A percentile compares a stretch with the other conserved stretches of the same genome.
phyloP scores from a whole-genome alignment of 2,329 filamentous ascomycete genomes.

The Hypoxylon sp. region DNA sequence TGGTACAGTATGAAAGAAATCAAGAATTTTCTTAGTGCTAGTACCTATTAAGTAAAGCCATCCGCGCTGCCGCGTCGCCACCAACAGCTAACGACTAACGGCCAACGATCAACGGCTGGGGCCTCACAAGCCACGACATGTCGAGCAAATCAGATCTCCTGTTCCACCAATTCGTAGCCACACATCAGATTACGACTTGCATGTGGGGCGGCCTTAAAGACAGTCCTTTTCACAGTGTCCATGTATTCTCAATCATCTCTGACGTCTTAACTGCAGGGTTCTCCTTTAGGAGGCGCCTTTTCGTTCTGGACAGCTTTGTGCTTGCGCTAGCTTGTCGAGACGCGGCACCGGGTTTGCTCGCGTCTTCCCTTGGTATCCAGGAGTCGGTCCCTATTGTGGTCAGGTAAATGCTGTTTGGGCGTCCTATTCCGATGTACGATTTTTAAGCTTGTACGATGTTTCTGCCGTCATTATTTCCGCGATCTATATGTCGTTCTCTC shows the following conservation, averaged over 20 bases:
- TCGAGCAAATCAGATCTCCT: background rate
- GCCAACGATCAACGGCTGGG: background rate
- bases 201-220: background rate
- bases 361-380: slow-evolving; percentile 16
- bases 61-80: background rate
- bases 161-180: background rate
- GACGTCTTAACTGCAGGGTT: background rate
- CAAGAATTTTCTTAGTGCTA: background rate
- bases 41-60: slow-evolving; percentile 1
- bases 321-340: slow-evolving; percentile 13
- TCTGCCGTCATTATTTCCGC: slow-evolving; percentile 31
- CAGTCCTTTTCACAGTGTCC: slow-evolving; percentile 10
- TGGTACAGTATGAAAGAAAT: background rate
- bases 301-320: slow-evolving; percentile 25
- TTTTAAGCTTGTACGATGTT: slow-evolving; percentile 31
- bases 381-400: slow-evolving; percentile 8
- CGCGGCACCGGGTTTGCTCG: slow-evolving; percentile 19
- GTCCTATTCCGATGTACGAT: slow-evolving; percentile 33
- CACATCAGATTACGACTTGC: slow-evolving; percentile 3
- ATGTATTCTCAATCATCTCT: slow-evolving; percentile 9
- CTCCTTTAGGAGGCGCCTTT: slow-evolving; percentile 18
- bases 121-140: background rate
- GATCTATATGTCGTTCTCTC: slow-evolving; percentile 34
- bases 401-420: slow-evolving; percentile 29
- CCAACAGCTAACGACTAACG: background rate